A percentile compares a stretch with the other conserved stretches of the same genome.
phyloP scores from a whole-genome alignment of 225 moss, liverwort and hornwort genomes.

The Physcomitrium patens region DNA sequence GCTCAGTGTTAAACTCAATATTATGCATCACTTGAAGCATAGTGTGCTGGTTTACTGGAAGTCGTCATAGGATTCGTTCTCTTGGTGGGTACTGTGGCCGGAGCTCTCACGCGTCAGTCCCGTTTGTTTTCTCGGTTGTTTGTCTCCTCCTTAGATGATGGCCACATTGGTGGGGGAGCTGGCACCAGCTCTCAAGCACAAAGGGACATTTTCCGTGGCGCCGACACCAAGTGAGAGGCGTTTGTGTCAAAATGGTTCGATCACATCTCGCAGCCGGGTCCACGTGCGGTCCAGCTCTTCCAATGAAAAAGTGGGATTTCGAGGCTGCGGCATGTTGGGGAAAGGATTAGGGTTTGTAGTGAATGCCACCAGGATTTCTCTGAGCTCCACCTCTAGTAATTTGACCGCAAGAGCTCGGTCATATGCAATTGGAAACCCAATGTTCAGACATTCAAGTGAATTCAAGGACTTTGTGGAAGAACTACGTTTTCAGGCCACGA shows the following conservation, averaged over 20 bases:
- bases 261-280: conserved; percentile 15
- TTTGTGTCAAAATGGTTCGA: conserved; percentile 19
- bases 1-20: background rate
- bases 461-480: conserved; percentile 80
- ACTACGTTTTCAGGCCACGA: conserved; percentile 82
- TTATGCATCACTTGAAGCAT: background rate
- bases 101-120: conserved; percentile 10
- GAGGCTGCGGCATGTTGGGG: conserved; percentile 29
- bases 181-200: conserved; percentile 29
- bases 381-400: conserved; percentile 15
- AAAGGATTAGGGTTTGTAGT: conserved; percentile 39
- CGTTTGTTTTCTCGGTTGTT: background rate
- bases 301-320: conserved; percentile 29
- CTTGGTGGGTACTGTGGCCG: background rate
- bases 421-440: conserved; percentile 42
- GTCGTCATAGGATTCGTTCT: no score
- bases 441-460: conserved; percentile 47
- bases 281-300: conserved; percentile 11
- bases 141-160: conserved; percentile 42
- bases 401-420: conserved; percentile 45
- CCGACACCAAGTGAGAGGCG: conserved; percentile 4
- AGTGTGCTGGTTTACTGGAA: no score
- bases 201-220: background rate
- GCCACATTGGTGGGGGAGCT: conserved; percentile 38
- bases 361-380: conserved; percentile 16